Evolutionary conservation across 805 yeast genomes (phyloP).

Genomic region (Barnettozyma sp.): DNA sequence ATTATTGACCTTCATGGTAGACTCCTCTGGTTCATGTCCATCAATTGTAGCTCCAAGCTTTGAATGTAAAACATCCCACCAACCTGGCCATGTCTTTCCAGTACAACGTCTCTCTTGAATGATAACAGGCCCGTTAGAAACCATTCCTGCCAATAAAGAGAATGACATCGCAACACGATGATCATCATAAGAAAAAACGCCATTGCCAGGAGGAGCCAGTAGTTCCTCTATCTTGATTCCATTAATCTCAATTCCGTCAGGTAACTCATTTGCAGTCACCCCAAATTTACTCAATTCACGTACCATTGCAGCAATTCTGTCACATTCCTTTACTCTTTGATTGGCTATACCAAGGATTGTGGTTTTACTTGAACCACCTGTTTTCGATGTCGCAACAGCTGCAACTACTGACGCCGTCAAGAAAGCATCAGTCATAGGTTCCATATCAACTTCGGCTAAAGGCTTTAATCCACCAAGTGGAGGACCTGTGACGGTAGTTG

Average conservation of each 20-base stretch:
- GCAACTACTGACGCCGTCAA: slow-evolving; percentile 95
- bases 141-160: slow-evolving; percentile 76
- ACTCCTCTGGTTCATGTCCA: slow-evolving; percentile 55
- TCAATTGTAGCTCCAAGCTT: slow-evolving; percentile 56
- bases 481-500: slow-evolving; percentile 93
- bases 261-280: slow-evolving; percentile 73
- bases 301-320: slow-evolving; percentile 93
- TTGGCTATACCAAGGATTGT: slow-evolving; percentile 93
- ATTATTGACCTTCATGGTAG: slow-evolving; percentile 16
- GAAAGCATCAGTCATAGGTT: slow-evolving; percentile 99
- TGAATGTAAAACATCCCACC: slow-evolving; percentile 93
- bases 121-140: slow-evolving; percentile 45
- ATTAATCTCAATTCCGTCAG: slow-evolving; percentile 85
- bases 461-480: slow-evolving; percentile 61
- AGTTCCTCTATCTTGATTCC: slow-evolving; percentile 54
- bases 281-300: slow-evolving; percentile 85
- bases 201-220: slow-evolving; percentile 48
- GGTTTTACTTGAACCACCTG: slow-evolving; percentile 42
- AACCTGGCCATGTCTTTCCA: slow-evolving; percentile 98
- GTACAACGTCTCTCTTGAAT: slow-evolving; percentile 88
- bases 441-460: slow-evolving; percentile 83
- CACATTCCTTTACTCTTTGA: slow-evolving; percentile 96
- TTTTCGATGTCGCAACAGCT: slow-evolving; percentile 64
- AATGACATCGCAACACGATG: slow-evolving; percentile 98
- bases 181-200: slow-evolving; percentile 81